Evolutionary conservation across 495 filamentous ascomycete species (phyloP), one percentile per base, ranked within the genome.

Genomic region (Evansstolkia leycettana): DNA sequence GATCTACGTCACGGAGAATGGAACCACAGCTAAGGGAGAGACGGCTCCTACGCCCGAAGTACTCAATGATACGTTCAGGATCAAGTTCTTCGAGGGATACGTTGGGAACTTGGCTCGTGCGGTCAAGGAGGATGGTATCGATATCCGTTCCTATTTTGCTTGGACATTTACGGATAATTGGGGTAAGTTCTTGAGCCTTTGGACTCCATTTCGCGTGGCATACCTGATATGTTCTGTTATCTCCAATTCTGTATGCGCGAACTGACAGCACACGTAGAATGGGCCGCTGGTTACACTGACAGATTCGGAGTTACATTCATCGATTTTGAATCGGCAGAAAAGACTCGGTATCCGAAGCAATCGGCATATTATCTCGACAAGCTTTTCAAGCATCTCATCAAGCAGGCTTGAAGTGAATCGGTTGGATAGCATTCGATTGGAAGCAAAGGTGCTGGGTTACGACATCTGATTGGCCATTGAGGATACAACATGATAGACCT

Each of bases 1-100:
- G 2, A 67, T 70, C 25, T 69, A 60, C 37, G 52, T 70, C n/a
- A 70, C 66, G 0, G 66, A 69, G 45, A 70, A 68, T 23, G 66
- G 65, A 8, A 67, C 64, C 2, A 62, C 60, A 1, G 46, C 62
- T 6, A 65, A 67, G 37, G 64, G 60, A 19, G 65, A 69, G 41
- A 45, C 45, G n/a, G 53, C 50, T 0, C 55, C 57, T 5, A 54
- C 49, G 2, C 45, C 57, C 7, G 58, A 62, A 19, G 45, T 55
- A 2, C 46, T 67, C 8, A 49, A 67, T 32, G 66, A 70, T 36
- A 46, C 45, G 16, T 64, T 68, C 46, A 51, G 66, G 7, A 58
- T 56, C 11, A 51, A 52, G 26, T 70, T 65, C 38, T 69, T 69
- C 28, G 51, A 60, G 31, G 55, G 51, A 0, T 69, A 70, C 41